Percentiles rank a stretch among this genome's conserved stretches.
phyloP scores from a whole-genome alignment of 768 basidiomycete species.

The Podaxis sp. region DNA sequence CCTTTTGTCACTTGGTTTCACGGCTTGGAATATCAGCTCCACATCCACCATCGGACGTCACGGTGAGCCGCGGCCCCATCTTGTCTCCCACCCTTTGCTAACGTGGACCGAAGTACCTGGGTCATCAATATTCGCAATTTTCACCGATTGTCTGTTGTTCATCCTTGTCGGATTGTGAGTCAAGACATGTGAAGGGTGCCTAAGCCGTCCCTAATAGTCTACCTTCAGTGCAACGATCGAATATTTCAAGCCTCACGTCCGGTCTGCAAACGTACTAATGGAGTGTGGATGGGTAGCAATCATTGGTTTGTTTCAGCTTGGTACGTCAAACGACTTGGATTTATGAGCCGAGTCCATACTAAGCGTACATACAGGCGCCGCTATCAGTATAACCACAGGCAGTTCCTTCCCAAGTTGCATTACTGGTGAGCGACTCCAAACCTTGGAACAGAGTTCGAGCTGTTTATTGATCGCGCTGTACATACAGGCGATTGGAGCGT shows the following conservation, averaged over 20 bases:
- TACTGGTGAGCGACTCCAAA: slow-evolving; percentile 28
- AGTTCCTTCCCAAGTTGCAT: slow-evolving; percentile 30
- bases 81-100: neutral
- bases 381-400: slow-evolving; percentile 44
- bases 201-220: neutral
- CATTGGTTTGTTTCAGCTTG: slow-evolving; percentile 47
- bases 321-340: slow-evolving; percentile 29
- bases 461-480: slow-evolving; percentile 12
- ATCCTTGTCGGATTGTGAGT: slow-evolving; percentile 35
- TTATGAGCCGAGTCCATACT: neutral
- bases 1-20: slow-evolving; percentile 51
- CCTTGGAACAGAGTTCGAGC: neutral
- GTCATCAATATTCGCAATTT: slow-evolving; percentile 46
- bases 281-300: slow-evolving; percentile 59
- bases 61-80: slow-evolving; percentile 28
- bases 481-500: slow-evolving; percentile 36
- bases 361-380: slow-evolving; percentile 36
- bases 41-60: slow-evolving; percentile 27
- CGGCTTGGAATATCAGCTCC: slow-evolving; percentile 54
- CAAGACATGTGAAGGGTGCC: neutral
- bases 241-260: slow-evolving; percentile 31
- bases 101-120: slow-evolving; percentile 34
- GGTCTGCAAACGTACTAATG: slow-evolving; percentile 40
- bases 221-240: slow-evolving; percentile 35
- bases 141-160: slow-evolving; percentile 41